Evolutionary conservation across 768 basidiomycete species (phyloP), one percentile per base, ranked within the genome.

Genomic region (Infundibulicybe gibba): DNA sequence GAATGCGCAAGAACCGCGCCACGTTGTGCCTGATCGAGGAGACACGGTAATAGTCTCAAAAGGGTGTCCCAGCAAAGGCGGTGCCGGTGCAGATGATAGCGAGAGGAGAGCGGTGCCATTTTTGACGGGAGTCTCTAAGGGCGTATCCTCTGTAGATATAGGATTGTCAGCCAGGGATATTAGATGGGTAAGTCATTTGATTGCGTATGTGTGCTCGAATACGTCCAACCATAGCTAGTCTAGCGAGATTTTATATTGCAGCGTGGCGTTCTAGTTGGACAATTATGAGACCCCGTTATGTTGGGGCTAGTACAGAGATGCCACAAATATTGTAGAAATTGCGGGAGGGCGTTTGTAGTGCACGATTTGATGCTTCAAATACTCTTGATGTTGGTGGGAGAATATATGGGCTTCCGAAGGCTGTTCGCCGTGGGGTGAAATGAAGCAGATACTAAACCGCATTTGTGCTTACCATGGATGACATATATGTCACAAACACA

Each of bases 141-240:
- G 3, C 19, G 41, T 6, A 14, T 9, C 25, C 34, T 35, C 14
- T 5, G 46, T 40, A 0, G 30, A 17, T 11, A 49, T 50, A 30
- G 49, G 34, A 33, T 47, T 40, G 5, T 44, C 47, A 13, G 57
- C 61, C 3, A 54, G 51, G 5, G 71, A 62, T 21, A 92, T 66
- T 41, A 93, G 72, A 2, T 76, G 68, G 3, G 80, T 87, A 12
- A 93, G 71, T 92, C 91, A 94, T 49, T 75, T 77, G 3, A 90
- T 74, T 0, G 83, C 74, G 44, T 83, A 82, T 1, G 76, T 61
- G 8, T 83, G 76, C 63, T 94, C 91, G 60, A 86, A 92, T 1
- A 68, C 45, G 57, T 93, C 89, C 0, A 64, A 62, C 38, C 76
- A 72, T 17, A 80, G 53, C 11, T 59, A 51, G 15, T 70, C 67